Evolutionary conservation across 1,284 basidiomycete species (phyloP).

Genomic region (Apiotrichum montevideense): DNA sequence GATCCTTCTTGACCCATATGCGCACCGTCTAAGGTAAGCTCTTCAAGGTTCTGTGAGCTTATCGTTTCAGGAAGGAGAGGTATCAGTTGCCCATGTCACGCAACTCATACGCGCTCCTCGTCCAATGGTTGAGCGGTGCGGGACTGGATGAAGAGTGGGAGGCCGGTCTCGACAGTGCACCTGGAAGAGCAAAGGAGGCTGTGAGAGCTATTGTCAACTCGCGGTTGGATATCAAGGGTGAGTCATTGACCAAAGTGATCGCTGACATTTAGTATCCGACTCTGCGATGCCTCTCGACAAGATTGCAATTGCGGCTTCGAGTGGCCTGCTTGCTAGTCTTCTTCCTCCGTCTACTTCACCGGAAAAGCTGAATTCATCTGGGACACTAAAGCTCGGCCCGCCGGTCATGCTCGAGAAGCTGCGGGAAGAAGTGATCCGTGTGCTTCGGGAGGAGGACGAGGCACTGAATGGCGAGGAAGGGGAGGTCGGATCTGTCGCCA

Average conservation of each 20-base stretch:
- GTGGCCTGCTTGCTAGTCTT: slow-evolving; percentile 69
- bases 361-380: slow-evolving; percentile 65
- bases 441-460: slow-evolving; percentile 45
- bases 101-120: slow-evolving; percentile 82
- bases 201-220: slow-evolving; percentile 93
- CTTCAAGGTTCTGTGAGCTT: too few species aligned
- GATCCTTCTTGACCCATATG: slow-evolving; percentile 73
- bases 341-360: slow-evolving; percentile 57
- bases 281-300: slow-evolving; percentile 65
- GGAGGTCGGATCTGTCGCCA: slow-evolving; percentile 36
- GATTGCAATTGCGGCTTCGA: slow-evolving; percentile 54
- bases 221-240: slow-evolving; percentile 83
- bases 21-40: slow-evolving; percentile 66
- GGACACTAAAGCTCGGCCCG: slow-evolving; percentile 75
- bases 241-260: slow-evolving; percentile 18
- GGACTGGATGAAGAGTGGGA: slow-evolving; percentile 74
- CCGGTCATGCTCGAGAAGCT: slow-evolving; percentile 71
- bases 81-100: slow-evolving; percentile 87
- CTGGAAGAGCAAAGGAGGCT: slow-evolving; percentile 57
- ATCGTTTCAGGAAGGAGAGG: slow-evolving; percentile 58
- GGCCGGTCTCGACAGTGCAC: slow-evolving; percentile 60
- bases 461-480: slow-evolving; percentile 22
- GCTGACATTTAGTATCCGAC: slow-evolving; percentile 24
- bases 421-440: slow-evolving; percentile 67
- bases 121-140: slow-evolving; percentile 92